A percentile compares a stretch with the other conserved stretches of the same genome.
These are phyloP conservation scores for Xylaria polymorpha DNA, from an alignment of 2,329 filamentous ascomycete species.

Conservation along the genomic window DNA sequence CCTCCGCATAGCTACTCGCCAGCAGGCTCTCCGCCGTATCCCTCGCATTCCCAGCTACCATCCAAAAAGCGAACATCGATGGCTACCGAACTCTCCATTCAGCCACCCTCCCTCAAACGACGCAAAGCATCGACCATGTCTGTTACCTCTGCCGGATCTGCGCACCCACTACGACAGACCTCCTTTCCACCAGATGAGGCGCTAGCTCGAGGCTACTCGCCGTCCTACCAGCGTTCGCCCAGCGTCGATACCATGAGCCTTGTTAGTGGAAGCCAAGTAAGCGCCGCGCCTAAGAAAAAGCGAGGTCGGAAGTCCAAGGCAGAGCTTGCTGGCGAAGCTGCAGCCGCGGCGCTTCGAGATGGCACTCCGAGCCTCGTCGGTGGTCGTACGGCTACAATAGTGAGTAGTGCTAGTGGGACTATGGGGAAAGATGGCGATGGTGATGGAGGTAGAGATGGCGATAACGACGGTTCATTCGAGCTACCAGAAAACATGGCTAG, in stretches of 20 bases:
- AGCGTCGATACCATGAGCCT: slow-evolving; percentile 71
- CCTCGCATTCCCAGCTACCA: slow-evolving; percentile 62
- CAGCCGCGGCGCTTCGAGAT: slow-evolving; percentile 54
- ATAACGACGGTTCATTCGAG: slow-evolving; percentile 66
- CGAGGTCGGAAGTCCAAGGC: slow-evolving; percentile 71
- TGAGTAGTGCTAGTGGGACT: slow-evolving; percentile 55
- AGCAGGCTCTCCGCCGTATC: slow-evolving; percentile 66
- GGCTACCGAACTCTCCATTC: slow-evolving; percentile 62
- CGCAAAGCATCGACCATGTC: slow-evolving; percentile 77
- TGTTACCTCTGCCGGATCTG: slow-evolving; percentile 61
- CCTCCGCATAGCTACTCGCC: slow-evolving; percentile 64
- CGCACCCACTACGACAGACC: slow-evolving; percentile 81
- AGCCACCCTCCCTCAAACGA: slow-evolving; percentile 68
- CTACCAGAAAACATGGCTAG: slow-evolving; percentile 61
- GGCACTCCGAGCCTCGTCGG: slow-evolving; percentile 57
- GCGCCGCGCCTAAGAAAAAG: slow-evolving; percentile 67
- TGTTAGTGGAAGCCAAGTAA: slow-evolving; percentile 70
- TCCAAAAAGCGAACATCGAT: slow-evolving; percentile 73
- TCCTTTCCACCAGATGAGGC: slow-evolving; percentile 77
- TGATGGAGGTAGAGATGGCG: slow-evolving; percentile 68
- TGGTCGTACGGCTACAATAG: slow-evolving; percentile 58
- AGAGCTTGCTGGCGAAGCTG: slow-evolving; percentile 62
- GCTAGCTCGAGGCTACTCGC: slow-evolving; percentile 56
- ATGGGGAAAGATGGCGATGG: slow-evolving; percentile 61
- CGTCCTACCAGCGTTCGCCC: slow-evolving; percentile 70